phyloP scores from a whole-genome alignment of 2,329 filamentous ascomycete genomes.

The Penicillium sp. region DNA sequence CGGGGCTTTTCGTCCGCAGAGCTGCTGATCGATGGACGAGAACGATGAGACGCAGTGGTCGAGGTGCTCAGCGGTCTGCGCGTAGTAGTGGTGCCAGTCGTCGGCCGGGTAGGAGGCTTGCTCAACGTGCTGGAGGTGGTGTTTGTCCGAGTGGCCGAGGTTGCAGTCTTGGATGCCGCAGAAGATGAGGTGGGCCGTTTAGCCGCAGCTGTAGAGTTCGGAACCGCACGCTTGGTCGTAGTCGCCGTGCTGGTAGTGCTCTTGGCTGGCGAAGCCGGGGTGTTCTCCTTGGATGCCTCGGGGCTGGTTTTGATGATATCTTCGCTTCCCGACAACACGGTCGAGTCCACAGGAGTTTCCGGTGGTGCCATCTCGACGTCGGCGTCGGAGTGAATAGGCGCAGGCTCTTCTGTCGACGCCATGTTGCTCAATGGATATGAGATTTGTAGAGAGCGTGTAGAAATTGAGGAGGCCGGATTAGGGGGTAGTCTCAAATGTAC shows the following conservation, averaged over 20 bases:
- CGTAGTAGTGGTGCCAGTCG: conserved; percentile 30
- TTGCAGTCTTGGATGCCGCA: conserved; percentile 30
- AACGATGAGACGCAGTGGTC: conserved; percentile 42
- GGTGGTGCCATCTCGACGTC: conserved; percentile 34
- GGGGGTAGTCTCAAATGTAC: neutral
- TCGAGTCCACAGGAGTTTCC: conserved; percentile 38
- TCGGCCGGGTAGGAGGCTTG: conserved; percentile 48
- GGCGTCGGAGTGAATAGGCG: conserved; percentile 30
- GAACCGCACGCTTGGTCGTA: conserved; percentile 36
- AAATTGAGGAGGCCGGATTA: neutral
- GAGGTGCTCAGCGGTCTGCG: conserved; percentile 41
- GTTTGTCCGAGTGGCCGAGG: conserved; percentile 29
- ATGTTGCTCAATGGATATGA: conserved; percentile 24
- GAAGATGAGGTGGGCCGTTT: conserved; percentile 41
- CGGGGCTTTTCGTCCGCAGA: conserved; percentile 47
- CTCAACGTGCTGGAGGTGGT: conserved; percentile 42
- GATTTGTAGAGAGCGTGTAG: neutral
- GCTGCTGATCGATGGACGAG: conserved; percentile 46
- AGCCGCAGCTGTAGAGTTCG: conserved; percentile 34
- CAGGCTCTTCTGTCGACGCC: conserved; percentile 38
- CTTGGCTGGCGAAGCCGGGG: conserved; percentile 36
- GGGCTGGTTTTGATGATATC: conserved; percentile 38
- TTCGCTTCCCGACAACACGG: conserved; percentile 35
- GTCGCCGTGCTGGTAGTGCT: conserved; percentile 29
- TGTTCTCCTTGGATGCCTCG: conserved; percentile 38